Base-by-base conservation (phyloP, 2,329 filamentous ascomycete genomes). In the Penicillium hordei region DNA sequence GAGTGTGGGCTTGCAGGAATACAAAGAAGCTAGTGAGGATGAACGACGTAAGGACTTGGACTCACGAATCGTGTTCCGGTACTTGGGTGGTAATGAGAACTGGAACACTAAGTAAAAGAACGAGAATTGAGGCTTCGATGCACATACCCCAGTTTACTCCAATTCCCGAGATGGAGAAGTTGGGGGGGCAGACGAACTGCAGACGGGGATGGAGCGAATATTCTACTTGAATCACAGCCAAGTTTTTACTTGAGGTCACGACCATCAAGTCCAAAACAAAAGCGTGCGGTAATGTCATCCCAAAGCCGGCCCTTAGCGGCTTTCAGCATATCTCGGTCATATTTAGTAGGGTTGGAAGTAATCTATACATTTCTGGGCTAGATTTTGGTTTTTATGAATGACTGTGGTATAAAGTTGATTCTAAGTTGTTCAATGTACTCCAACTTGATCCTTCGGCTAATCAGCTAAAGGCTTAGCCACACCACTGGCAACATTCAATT, bases 21-120 rank as follows among this genome's bases (percentile, higher is more conserved):
- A 86, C 69, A 74, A 78, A 19, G 78, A 73, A 10, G 81, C 83
- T 2, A 80, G 78, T 52, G 76, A 78, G 52, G 82, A 85, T 68
- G 69, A 75, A 15, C 72, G 75, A 12, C 86, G 81, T 71, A 78
- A 70, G 57, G 82, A 82, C 58, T 68, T 83, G 59, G 83, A 86
- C 65, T 85, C 82, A 23, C 77, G 82, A 55, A 82, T 86, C 19
- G 79, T 86, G 2, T 86, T 82, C 72, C 74, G 83, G 44, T 84
- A 81, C 69, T 65, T 86, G 29, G 82, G 81, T 3, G 81, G 82
- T 0, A 68, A 76, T 31, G 82, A 85, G 66, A 73, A 82, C 19
- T 84, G 82, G 82, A 38, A 64, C 5, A n/a, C 8, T 10, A 36
- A 50, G 10, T 13, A 40, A 5, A 6, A 27, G 21, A 39, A 39